A percentile compares a stretch with the other conserved stretches of the same genome.
phyloP scores from a whole-genome alignment of 2,329 filamentous ascomycete species.

The Talaromyces atroroseus region DNA sequence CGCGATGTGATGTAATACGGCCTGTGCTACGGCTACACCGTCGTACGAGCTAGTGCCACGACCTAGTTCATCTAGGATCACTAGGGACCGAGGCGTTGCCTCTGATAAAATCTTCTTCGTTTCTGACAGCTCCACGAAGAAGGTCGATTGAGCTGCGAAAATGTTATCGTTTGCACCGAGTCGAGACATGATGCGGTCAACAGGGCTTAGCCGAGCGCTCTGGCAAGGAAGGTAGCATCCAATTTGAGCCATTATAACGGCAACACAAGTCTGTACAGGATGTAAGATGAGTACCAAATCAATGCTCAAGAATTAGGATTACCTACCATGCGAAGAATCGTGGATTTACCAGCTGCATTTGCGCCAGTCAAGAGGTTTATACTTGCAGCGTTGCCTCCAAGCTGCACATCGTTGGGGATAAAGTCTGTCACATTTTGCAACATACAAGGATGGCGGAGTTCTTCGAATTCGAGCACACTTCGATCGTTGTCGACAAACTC shows the following conservation, averaged over 20 bases:
- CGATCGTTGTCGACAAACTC: slow-evolving; percentile 79
- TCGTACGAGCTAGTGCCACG: slow-evolving; percentile 94
- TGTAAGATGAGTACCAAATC: not conserved
- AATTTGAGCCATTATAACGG: slow-evolving; percentile 95
- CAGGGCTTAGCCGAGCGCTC: slow-evolving; percentile 76
- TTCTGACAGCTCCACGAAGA: slow-evolving; percentile 95
- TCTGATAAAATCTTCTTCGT: slow-evolving; percentile 97
- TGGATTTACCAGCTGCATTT: slow-evolving; percentile 96
- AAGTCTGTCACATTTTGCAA: slow-evolving; percentile 84
- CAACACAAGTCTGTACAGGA: slow-evolving; percentile 69
- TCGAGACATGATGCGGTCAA: slow-evolving; percentile 97
- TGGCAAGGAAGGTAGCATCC: slow-evolving; percentile 85
- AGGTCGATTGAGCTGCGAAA: slow-evolving; percentile 94
- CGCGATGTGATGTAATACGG: slow-evolving; percentile 92
- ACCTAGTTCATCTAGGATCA: slow-evolving; percentile 94
- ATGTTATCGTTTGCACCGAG: slow-evolving; percentile 98
- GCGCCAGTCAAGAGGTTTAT: slow-evolving; percentile 91
- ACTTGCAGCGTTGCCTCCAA: slow-evolving; percentile 75
- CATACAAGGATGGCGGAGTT: slow-evolving; percentile 94
- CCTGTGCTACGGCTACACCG: slow-evolving; percentile 91
- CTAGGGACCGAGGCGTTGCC: slow-evolving; percentile 85
- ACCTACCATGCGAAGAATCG: slow-evolving; percentile 83
- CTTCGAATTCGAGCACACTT: slow-evolving; percentile 83
- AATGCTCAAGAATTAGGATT: not conserved
- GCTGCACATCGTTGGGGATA: slow-evolving; percentile 87